Conservation (phyloP, 108 stramenopile species). For the Conticribra guillardii region DNA sequence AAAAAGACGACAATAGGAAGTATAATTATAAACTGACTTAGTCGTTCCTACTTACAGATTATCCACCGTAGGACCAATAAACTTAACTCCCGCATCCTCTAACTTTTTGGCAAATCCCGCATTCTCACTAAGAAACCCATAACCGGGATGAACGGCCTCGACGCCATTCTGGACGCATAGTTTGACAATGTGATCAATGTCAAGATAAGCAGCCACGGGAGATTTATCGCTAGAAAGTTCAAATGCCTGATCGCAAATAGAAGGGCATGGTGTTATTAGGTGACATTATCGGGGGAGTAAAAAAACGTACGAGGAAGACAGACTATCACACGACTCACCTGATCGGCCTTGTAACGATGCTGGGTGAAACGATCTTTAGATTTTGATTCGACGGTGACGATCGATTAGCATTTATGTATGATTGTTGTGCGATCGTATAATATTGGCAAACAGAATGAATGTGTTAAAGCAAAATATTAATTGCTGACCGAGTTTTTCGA, state of each 20-base stretch:
- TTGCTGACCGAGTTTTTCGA: too few relatives aligned
- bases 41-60: conserved; percentile 57
- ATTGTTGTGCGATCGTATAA: too few relatives aligned
- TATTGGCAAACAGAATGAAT: too few relatives aligned
- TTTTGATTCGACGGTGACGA: neutral
- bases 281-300: too few relatives aligned
- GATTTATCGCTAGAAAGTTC: conserved; percentile 36
- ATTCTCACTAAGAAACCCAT: conserved; percentile 93
- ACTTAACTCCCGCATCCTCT: conserved; percentile 77
- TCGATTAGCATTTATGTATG: neutral
- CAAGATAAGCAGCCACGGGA: conserved; percentile 95
- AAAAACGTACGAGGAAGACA: neutral
- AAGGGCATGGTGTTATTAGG: too few relatives aligned
- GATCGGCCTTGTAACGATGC: conserved; percentile 97
- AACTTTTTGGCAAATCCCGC: conserved; percentile 77
- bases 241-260: conserved; percentile 12
- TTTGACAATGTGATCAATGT: conserved; percentile 80
- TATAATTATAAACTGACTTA: too few relatives aligned
- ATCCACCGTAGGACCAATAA: conserved; percentile 94
- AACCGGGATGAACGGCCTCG: conserved; percentile 90
- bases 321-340: conserved; percentile 37
- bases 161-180: conserved; percentile 84
- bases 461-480: too few relatives aligned
- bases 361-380: conserved; percentile 90
- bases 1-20: too few relatives aligned